Conservation (phyloP, 2,329 filamentous ascomycete genomes). For the Lomentospora prolificans region DNA sequence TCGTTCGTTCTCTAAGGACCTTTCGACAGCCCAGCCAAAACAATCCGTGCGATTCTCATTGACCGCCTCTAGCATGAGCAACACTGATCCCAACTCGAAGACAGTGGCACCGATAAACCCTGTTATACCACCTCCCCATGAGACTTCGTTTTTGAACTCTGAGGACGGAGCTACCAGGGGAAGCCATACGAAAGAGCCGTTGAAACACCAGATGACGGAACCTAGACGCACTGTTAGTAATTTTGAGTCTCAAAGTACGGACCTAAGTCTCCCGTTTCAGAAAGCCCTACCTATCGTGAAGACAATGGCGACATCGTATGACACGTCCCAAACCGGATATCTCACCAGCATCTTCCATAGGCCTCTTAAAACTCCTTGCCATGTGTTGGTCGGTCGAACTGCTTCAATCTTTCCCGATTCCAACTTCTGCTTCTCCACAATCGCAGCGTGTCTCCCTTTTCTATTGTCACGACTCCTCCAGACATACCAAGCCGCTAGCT, state of each 20-base stretch:
- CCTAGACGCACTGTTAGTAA: slow-evolving; percentile 16
- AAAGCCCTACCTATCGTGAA: slow-evolving; percentile 26
- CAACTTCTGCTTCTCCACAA: slow-evolving; percentile 17
- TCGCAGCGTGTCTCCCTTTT: slow-evolving; percentile 28
- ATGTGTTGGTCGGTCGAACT: slow-evolving; percentile 17
- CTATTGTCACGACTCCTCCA: slow-evolving; percentile 33
- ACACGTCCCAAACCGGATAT: slow-evolving; percentile 32
- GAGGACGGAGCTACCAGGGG: slow-evolving; percentile 43
- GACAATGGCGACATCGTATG: slow-evolving; percentile 28
- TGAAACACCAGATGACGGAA: slow-evolving; percentile 45
- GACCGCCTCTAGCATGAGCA: slow-evolving; percentile 58
- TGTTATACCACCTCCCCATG: slow-evolving; percentile 48
- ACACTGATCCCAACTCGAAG: slow-evolving; percentile 53
- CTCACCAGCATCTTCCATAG: slow-evolving; percentile 25
- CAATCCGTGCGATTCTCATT: slow-evolving; percentile 56
- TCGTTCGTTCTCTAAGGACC: slow-evolving; percentile 24
- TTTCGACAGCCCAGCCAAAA: slow-evolving; percentile 59
- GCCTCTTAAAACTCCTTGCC: slow-evolving; percentile 16
- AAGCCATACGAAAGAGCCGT: slow-evolving; percentile 55
- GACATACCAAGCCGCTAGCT: slow-evolving; percentile 21
- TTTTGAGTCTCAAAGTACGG: neutral
- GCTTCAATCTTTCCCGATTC: slow-evolving; percentile 10
- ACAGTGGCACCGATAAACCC: slow-evolving; percentile 59
- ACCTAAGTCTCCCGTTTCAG: neutral
- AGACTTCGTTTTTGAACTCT: slow-evolving; percentile 42